Percentiles rank a stretch among this genome's conserved stretches.
phyloP scores from a whole-genome alignment of 805 yeast genomes.

The Pichia kluyveri region DNA sequence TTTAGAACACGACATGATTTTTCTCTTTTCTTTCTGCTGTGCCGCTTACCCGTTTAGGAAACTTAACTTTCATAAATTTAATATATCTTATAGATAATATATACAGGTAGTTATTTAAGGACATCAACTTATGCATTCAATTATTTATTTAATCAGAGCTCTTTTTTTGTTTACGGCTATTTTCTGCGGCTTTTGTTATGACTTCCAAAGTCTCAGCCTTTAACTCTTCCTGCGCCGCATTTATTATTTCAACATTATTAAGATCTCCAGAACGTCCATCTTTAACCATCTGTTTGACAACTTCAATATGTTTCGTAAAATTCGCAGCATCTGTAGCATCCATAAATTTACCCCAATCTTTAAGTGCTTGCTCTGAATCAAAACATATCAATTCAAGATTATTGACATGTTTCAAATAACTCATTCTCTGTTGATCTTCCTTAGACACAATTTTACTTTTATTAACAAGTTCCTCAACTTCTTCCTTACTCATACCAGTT shows the following conservation, averaged over 20 bases:
- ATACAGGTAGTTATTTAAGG: no score
- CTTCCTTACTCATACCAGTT: slow-evolving; percentile 83
- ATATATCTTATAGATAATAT: no score
- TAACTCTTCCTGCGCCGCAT: slow-evolving; percentile 28
- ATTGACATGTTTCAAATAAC: slow-evolving; percentile 72
- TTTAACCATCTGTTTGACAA: slow-evolving; percentile 21
- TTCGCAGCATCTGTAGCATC: slow-evolving; percentile 9
- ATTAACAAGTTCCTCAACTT: slow-evolving; percentile 82
- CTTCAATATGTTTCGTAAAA: slow-evolving; percentile 15
- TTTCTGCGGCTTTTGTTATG: slow-evolving; percentile 21
- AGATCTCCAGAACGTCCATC: slow-evolving; percentile 25
- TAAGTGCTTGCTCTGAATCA: slow-evolving; percentile 28
- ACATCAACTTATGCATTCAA: no score
- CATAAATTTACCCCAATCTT: slow-evolving; percentile 17
- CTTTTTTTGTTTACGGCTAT: slow-evolving; percentile 8
- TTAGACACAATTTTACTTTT: slow-evolving; percentile 87
- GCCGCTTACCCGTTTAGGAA: no score
- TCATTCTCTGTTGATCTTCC: slow-evolving; percentile 42
- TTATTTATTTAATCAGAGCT: not conserved
- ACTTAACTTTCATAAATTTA: no score
- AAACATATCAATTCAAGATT: slow-evolving; percentile 31
- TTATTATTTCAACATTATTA: slow-evolving; percentile 20
- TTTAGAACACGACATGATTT: no score
- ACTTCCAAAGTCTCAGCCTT: slow-evolving; percentile 21
- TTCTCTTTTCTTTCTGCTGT: no score